Evolutionary conservation across 805 yeast species (phyloP), one percentile per base, ranked within the genome.

Genomic region (Nakazawaea pomicola): DNA sequence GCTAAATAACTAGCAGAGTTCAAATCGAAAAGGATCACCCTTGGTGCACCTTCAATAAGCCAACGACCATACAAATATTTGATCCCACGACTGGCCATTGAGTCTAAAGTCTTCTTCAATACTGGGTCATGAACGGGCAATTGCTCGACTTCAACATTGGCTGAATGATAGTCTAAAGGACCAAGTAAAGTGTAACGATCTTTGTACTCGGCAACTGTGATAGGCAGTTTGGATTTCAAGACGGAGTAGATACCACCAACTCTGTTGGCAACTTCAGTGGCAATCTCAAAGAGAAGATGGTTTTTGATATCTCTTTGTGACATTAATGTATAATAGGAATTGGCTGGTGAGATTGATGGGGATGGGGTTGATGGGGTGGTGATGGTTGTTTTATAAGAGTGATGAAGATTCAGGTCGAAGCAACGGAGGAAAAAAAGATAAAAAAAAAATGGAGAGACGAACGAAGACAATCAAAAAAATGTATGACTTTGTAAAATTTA

Each of bases 201-300:
- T 49, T 85, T 76, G 64, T 89, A 93, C 62, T 91, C 97, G 30
- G 95, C 89, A 38, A 85, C 91, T 7, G 99, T 91, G 46, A 90
- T 89, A 7, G 97, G 97, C 6, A 97, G 97, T 64, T 91, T 91
- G 9, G 96, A 87, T 61, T 93, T 93, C 56, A 91, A 74, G 39
- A 91, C 99, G 6, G 98, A 90, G 67, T 91, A 91, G 60, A 91
- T 91, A 28, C 99, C 99, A 38, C 99, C 99, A 17, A 91, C 98
- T 54, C 95, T 74, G 68, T 93, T 90, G 54, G 98, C 98, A 38
- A 91, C 97, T 61, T 91, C 99, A 2, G 99, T 91, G 47, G 98
- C 95, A 33, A 87, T 83, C 67, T 91, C 99, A 56, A 91, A 89
- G 37, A 93, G 73, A 41, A 90, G 69, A 58, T 88, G 96, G 60